These are phyloP conservation scores for Ophiostoma angusticollis DNA, from an alignment of 2,329 filamentous ascomycete genomes.

Conservation along the genomic window DNA sequence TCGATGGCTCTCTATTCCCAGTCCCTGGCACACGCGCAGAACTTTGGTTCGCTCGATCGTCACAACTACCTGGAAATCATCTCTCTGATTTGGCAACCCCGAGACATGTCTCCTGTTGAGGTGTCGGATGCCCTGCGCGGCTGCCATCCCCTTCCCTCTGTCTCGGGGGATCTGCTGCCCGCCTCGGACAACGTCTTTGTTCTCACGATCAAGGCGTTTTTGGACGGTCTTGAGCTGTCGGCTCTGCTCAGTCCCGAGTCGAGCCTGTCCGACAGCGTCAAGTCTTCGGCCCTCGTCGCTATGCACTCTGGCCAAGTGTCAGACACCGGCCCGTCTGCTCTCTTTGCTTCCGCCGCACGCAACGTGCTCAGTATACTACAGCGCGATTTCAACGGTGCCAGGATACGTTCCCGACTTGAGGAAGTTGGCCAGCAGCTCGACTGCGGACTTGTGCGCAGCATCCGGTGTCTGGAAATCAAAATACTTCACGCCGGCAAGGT, in stretches of 20 bases:
- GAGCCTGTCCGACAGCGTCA: constrained; percentile 22
- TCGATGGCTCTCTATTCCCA: constrained; percentile 33
- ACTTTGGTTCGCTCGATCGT: constrained; percentile 26
- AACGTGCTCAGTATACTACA: constrained; percentile 25
- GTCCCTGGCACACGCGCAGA: constrained; percentile 30
- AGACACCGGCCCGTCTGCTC: constrained; percentile 16
- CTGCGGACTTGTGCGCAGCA: constrained; percentile 25
- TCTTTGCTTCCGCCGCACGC: constrained; percentile 24
- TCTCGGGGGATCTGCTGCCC: constrained; percentile 12
- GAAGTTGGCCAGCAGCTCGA: constrained; percentile 24
- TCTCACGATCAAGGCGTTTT: constrained; percentile 31
- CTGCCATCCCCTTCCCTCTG: constrained; percentile 10
- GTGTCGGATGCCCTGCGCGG: constrained; percentile 19
- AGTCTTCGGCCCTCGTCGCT: constrained; percentile 29
- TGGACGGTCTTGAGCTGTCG: constrained; percentile 39
- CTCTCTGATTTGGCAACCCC: constrained; percentile 36
- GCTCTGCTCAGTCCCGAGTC: constrained; percentile 22
- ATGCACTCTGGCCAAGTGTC: constrained; percentile 26
- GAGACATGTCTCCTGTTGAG: constrained; percentile 19
- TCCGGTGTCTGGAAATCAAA: constrained; percentile 38
- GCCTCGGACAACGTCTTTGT: constrained; percentile 26
- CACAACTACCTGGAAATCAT: constrained; percentile 31
- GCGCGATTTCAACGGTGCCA: constrained; percentile 21
- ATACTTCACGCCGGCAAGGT: constrained; percentile 39
- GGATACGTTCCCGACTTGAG: constrained; percentile 18